Percentiles rank a stretch among this genome's conserved stretches.
phyloP scores from a whole-genome alignment of 345 rosid species.

The Pistacia atlantica region DNA sequence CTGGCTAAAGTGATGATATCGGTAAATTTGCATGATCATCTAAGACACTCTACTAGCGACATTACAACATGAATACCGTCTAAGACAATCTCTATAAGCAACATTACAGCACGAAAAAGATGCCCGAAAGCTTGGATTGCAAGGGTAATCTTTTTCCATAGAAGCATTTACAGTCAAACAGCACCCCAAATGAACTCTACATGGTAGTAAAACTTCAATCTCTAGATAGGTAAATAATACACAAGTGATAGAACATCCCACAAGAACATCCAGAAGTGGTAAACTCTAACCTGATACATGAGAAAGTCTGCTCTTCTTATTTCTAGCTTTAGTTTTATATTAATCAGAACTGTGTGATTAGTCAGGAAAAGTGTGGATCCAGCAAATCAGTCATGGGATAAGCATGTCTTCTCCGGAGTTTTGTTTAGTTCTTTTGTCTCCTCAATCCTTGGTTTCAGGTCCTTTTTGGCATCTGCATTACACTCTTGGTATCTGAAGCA shows the following conservation, averaged over 20 bases:
- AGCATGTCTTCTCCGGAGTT: constrained; percentile 30
- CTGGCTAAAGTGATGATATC: neutral
- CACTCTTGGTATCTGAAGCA: constrained; percentile 81
- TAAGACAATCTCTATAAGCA: constrained; percentile 10
- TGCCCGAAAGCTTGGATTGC: neutral
- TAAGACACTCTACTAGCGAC: constrained; percentile 12
- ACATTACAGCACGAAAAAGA: neutral
- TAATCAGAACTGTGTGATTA: constrained; percentile 17
- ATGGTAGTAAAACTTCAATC: neutral
- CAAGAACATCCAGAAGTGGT: constrained; percentile 4
- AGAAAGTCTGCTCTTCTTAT: constrained; percentile 16
- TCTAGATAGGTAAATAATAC: constrained; percentile 31
- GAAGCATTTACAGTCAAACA: constrained; percentile 14
- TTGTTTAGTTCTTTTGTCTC: constrained; percentile 24
- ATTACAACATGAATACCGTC: neutral
- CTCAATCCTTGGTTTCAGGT: constrained; percentile 28
- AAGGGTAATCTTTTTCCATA: neutral
- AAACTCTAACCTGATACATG: constrained; percentile 12
- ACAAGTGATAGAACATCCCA: constrained; percentile 20
- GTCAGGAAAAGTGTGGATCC: constrained; percentile 16
- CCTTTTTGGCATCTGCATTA: constrained; percentile 28
- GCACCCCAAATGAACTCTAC: neutral
- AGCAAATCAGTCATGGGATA: constrained; percentile 26
- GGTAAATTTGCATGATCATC: neutral
- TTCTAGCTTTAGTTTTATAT: constrained; percentile 18